These are phyloP conservation scores for Alternaria sp. DNA, from an alignment of 2,329 filamentous ascomycete species.

Conservation along the genomic window DNA sequence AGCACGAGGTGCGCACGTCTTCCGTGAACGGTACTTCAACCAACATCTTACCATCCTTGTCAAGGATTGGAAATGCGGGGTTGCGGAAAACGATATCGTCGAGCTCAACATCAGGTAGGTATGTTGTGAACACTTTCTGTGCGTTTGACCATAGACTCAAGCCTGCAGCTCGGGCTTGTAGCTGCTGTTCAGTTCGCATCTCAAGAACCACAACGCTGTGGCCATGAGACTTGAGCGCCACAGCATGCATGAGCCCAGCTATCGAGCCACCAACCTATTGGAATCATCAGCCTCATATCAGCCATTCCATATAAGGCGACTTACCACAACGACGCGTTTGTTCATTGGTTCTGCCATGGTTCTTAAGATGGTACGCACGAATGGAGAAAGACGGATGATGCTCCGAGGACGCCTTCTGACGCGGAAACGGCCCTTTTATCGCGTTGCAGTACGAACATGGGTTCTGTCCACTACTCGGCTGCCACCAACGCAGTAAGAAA, in stretches of 20 bases:
- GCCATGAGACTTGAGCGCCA: conserved; percentile 24
- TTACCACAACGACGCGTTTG: conserved; percentile 2
- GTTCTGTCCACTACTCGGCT: neutral
- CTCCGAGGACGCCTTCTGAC: neutral
- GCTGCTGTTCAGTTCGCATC: conserved; percentile 6
- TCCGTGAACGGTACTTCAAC: conserved; percentile 2
- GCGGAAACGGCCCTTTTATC: neutral
- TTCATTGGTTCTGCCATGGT: neutral
- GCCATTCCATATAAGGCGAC: neutral
- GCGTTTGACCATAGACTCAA: conserved; percentile 22
- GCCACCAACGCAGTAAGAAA: neutral
- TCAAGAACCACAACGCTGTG: conserved; percentile 22
- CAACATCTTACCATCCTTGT: conserved; percentile 11
- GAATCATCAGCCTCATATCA: neutral
- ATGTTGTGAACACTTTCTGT: conserved; percentile 17
- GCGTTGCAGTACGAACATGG: neutral
- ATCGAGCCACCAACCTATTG: conserved; percentile 24
- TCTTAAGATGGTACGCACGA: neutral
- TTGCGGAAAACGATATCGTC: conserved; percentile 13
- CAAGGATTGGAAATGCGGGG: conserved; percentile 15
- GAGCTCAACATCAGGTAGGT: conserved; percentile 9
- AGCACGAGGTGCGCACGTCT: conserved; percentile 21
- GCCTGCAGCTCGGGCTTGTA: conserved; percentile 25
- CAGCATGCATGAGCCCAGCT: conserved; percentile 28
- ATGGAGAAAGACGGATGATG: neutral